phyloP scores from a whole-genome alignment of 495 filamentous ascomycete species.

The Hypoxylon trugodes region DNA sequence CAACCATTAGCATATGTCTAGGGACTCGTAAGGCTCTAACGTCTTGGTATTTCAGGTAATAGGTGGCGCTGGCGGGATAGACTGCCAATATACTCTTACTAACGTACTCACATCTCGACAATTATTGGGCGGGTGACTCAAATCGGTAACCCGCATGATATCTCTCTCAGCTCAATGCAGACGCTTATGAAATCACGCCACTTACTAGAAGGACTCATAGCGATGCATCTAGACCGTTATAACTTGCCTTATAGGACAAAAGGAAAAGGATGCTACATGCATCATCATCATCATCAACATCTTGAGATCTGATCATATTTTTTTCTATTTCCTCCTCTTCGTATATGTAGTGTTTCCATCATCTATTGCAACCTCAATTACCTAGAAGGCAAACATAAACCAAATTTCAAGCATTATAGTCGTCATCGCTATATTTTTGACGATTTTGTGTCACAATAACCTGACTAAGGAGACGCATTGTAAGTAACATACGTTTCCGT shows the following conservation, averaged over 20 bases:
- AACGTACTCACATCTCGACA: background rate
- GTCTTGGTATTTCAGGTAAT: too few relatives aligned
- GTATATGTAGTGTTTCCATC: background rate
- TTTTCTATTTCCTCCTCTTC: background rate
- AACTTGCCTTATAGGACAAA: background rate
- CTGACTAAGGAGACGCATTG: background rate
- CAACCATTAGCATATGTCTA: slow-evolving; percentile 9
- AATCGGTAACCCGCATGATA: slow-evolving; percentile 27
- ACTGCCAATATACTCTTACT: background rate
- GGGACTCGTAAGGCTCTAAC: too few relatives aligned
- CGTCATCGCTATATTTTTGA: background rate
- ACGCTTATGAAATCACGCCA: slow-evolving; percentile 27
- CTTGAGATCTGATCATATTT: background rate
- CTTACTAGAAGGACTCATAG: background rate
- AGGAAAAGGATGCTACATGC: too few relatives aligned
- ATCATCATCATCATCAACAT: too few relatives aligned
- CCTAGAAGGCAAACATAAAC: background rate
- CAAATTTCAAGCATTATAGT: background rate
- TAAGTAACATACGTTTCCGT: background rate
- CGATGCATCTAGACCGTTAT: slow-evolving; percentile 12
- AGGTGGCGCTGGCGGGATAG: slow-evolving; percentile 6
- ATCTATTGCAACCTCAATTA: background rate
- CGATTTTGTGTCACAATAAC: background rate
- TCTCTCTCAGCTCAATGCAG: slow-evolving; percentile 11
- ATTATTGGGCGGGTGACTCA: slow-evolving; percentile 18